Percentiles rank a stretch among this genome's conserved stretches.
These are phyloP conservation scores for Aureobasidium uvarum DNA, from an alignment of 2,329 filamentous ascomycete species.

Conservation along the genomic window DNA sequence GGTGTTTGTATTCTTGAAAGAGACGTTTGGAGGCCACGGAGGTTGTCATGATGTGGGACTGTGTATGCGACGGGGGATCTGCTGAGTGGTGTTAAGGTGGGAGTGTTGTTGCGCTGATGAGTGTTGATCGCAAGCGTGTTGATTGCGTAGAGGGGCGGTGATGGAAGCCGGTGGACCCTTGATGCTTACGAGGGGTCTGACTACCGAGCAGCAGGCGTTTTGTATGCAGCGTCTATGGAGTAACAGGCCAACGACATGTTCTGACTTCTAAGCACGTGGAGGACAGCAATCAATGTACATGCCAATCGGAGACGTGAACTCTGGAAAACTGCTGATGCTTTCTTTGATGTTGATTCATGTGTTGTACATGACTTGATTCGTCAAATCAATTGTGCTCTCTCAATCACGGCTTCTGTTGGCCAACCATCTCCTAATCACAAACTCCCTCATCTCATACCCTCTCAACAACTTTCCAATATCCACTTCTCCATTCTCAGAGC, in stretches of 20 bases:
- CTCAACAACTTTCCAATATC: slow-evolving; percentile 63
- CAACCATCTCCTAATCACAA: slow-evolving; percentile 79
- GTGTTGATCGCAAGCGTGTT: neutral
- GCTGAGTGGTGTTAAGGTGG: neutral
- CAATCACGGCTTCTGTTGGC: slow-evolving; percentile 71
- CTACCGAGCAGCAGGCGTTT: neutral
- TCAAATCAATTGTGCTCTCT: neutral
- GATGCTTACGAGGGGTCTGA: neutral
- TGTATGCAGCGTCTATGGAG: neutral
- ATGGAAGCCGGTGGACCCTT: slow-evolving; percentile 4
- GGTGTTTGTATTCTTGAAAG: slow-evolving; percentile 91
- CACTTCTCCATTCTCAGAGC: slow-evolving; percentile 45
- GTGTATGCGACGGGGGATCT: neutral
- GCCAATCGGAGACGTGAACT: too few species aligned
- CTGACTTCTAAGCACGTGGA: too few species aligned
- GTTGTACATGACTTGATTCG: too few species aligned
- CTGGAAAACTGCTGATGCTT: too few species aligned
- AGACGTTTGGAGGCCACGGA: slow-evolving; percentile 68
- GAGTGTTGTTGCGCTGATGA: neutral
- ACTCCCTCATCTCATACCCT: slow-evolving; percentile 74
- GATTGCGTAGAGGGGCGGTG: neutral
- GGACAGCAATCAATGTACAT: too few species aligned
- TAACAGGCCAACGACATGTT: neutral
- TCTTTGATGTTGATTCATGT: too few species aligned
- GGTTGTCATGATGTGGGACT: slow-evolving; percentile 34